Base-by-base conservation (phyloP, 495 filamentous ascomycete species). In the Ascobolus immersus region DNA sequence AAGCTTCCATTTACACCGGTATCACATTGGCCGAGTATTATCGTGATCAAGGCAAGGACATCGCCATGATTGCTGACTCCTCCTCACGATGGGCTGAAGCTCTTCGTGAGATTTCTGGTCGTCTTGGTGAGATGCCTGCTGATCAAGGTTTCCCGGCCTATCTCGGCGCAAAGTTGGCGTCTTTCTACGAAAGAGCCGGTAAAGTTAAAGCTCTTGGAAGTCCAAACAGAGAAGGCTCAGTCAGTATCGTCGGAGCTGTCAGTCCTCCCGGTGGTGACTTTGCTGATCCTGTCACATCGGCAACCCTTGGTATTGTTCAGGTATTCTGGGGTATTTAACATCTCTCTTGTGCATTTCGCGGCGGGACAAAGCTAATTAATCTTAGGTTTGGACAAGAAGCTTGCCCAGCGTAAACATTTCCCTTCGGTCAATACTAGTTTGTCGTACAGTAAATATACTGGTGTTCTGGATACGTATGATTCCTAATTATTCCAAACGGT, bases 71-170 rank as follows among this genome's bases (percentile, higher is more conserved):
- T 84, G 89, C 86, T 35, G 89, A 99, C 56, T 93, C 84, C 17
- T 79, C 84, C 39, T 99, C 89, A 29, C 79, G 86, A 41, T 99
- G 89, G 86, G 86, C 86, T 39, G 86, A 99, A 55, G 86, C 86
- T 38, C 63, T 99, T 46, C 79, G 86, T 73, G 89, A 99, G 59
- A 76, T 99, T 50, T 99, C 89, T 14, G 89, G 89, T 62, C 86
- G 86, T 64, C 61, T 99, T 32, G 86, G 86, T 60, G 86, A 99
- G 56, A 99, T 99, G 86, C 86, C 86, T 53, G 89, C 86, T 52
- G 86, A 94, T 56, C 86, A 99, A 54, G 86, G 86, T 65, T 99
- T 92, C 71, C 86, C 86, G 21, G 86, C 86, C 33, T 99, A 99
- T 49, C 66, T 99, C 32, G 73, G 79, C 55, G 78, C 86, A 31